Evolutionary conservation across 805 yeast species (phyloP), one percentile per base, ranked within the genome.

Genomic region (Wickerhamomyces queroliae): DNA sequence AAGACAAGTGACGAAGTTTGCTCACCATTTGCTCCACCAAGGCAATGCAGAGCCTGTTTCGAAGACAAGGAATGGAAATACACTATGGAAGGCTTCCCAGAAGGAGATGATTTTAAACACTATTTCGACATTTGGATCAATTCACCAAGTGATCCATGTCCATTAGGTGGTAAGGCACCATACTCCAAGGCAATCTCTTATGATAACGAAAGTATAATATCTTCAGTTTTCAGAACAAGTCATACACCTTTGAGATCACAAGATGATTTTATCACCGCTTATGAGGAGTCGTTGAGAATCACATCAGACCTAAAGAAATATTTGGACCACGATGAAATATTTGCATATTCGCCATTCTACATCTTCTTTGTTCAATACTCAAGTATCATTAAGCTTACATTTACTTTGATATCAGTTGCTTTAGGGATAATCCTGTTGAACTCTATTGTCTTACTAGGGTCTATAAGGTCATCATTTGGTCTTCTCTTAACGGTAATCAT

Each of bases 131-230:
- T 83, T 31, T 91, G 99, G 99, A 85, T 91, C 20, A 69, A 77
- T 29, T 64, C 87, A 1, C 85, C 87, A 20, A 84, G 95, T 41
- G 93, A 85, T 52, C 87, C 91, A 2, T 91, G 99, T 59, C 96
- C 98, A 1, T 64, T 91, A 21, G 98, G 96, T 4, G 99, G 99
- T 2, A 84, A 85, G 53, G 97, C 97, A 0, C 95, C 97, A 0
- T 91, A 91, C 56, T 70, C 84, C 1, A 61, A 68, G 5, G 68
- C 89, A 1, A 64, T 87, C 10, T 62, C 70, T 2, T 62, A 69
- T 21, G 67, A 69, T 41, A 62, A 62, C 23, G 62, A 64, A 1
- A 48, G 59, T 1, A 70, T 88, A 5, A 47, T 54, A 9, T 66
- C 91, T 2, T 76, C 88, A 1, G 70, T 72, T n/a, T 88, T 91